Evolutionary conservation across 306 rosid genomes (phyloP).

Genomic region (Cucurbita moschata): DNA sequence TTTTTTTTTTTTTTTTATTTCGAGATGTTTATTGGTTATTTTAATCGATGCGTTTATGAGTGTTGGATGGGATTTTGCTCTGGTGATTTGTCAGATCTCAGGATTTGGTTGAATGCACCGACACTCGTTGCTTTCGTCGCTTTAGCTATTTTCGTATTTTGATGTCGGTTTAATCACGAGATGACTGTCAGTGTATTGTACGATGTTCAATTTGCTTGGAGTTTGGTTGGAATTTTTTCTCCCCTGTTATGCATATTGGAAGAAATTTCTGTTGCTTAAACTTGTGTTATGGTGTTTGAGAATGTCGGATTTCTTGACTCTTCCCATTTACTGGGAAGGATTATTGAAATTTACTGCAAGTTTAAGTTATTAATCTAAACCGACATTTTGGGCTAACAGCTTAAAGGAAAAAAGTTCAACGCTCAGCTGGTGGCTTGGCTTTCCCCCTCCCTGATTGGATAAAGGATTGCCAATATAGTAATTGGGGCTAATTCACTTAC

Average conservation of each 20-base stretch:
- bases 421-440: neutral
- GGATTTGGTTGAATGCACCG: neutral
- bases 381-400: neutral
- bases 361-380: neutral
- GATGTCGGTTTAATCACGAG: neutral
- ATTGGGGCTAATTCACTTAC: neutral
- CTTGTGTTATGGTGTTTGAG: neutral
- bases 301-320: neutral
- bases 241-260: neutral
- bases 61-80: neutral
- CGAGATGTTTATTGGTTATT: neutral
- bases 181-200: neutral
- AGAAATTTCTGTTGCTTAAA: neutral
- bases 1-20: neutral
- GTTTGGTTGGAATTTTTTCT: neutral
- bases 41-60: neutral
- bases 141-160: neutral
- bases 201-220: neutral
- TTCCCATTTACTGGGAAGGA: neutral
- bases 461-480: neutral
- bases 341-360: neutral
- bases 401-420: neutral
- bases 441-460: neutral
- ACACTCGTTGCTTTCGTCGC: constrained; percentile 1
- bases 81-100: neutral